Percentiles rank a stretch among this genome's conserved stretches.
Evolutionary conservation across 2,329 filamentous ascomycete species (phyloP).

Genomic region (Penicillium sclerotiorum): DNA sequence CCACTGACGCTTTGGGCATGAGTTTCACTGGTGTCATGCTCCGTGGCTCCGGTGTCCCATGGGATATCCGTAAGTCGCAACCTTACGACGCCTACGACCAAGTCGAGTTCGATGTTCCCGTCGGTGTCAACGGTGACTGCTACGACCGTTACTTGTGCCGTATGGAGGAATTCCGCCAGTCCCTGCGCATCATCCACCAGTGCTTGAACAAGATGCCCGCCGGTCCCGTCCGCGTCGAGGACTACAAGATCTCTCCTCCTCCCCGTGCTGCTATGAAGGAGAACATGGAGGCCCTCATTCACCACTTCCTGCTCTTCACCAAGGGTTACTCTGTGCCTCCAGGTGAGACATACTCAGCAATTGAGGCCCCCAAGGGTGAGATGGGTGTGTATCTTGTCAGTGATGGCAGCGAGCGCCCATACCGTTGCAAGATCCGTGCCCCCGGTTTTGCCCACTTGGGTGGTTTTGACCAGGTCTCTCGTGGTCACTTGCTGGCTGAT

Average conservation of each 20-base stretch:
- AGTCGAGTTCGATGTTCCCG: constrained; percentile 97
- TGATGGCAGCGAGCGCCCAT: constrained; percentile 93
- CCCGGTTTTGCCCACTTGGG: constrained; percentile 94
- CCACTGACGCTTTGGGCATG: constrained; percentile 93
- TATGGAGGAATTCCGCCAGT: constrained; percentile 99
- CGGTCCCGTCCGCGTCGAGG: constrained; percentile 91
- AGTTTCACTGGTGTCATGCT: constrained; percentile 98
- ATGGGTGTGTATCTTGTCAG: constrained; percentile 98
- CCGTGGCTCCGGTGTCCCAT: constrained; percentile 91
- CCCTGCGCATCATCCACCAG: constrained; percentile 96
- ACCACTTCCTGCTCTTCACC: constrained; percentile 98
- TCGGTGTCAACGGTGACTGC: constrained; percentile 96
- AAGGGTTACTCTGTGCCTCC: constrained; percentile 98
- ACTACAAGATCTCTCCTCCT: constrained; percentile 97
- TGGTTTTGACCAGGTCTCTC: constrained; percentile 90
- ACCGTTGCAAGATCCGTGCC: constrained; percentile 95
- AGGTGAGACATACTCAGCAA: constrained; percentile 95
- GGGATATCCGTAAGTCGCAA: constrained; percentile 94
- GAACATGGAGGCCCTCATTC: constrained; percentile 99
- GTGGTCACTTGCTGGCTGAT: constrained; percentile 92
- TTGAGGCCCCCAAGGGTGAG: constrained; percentile 99
- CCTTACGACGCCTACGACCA: constrained; percentile 98
- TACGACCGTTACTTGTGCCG: constrained; percentile 98
- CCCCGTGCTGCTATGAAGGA: constrained; percentile 99
- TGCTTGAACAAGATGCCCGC: constrained; percentile 99